Evolutionary conservation across 108 stramenopile species (phyloP), one percentile per base, ranked within the genome.

Genomic region (Nannochloropsis salina): DNA sequence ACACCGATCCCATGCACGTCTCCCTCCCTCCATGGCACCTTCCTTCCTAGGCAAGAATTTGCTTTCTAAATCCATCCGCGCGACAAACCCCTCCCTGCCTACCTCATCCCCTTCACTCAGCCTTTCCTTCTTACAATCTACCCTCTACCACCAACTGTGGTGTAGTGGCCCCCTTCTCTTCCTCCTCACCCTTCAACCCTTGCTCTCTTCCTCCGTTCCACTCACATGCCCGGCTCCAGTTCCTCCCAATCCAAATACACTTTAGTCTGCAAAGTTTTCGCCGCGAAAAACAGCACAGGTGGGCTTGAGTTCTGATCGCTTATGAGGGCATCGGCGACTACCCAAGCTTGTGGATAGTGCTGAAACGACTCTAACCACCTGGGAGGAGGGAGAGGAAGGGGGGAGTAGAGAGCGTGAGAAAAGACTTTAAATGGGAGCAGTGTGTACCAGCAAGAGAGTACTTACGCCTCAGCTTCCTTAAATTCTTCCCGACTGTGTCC

Each of bases 391-490:
- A 51, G 15, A n/a, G n/a, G n/a, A 74, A n/a, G 61, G 8, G 61
- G 61, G 61, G 8, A n/a, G 61, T 6, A 6, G 8, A 8, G 61
- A 74, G 3, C 20, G 61, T n/a, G 61, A n/a, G 61, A 74, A 51
- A 15, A 51, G 15, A 15, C 12, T 10, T 0, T 10, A n/a, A n/a
- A 74, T 0, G 61, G 61, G n/a, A n/a, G 61, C 2, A n/a, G 61
- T 31, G 31, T 4, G 6, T n/a, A 74, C 20, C 3, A 74, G 61
- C 47, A n/a, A n/a, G n/a, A 8, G 61, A n/a, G 61, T 15, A 74
- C 61, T n/a, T 74, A 74, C 61, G 61, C 61, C n/a, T 74, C 61
- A n/a, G 61, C 61, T 74, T 74, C 20, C 61, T 74, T 74, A n/a
- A 74, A 74, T 3, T 74, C 61, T n/a, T 74, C 61, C 61, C 61